Evolutionary conservation across 2,329 filamentous ascomycete genomes (phyloP), one percentile per base, ranked within the genome.

Genomic region (Cladosporium sphaerospermum): DNA sequence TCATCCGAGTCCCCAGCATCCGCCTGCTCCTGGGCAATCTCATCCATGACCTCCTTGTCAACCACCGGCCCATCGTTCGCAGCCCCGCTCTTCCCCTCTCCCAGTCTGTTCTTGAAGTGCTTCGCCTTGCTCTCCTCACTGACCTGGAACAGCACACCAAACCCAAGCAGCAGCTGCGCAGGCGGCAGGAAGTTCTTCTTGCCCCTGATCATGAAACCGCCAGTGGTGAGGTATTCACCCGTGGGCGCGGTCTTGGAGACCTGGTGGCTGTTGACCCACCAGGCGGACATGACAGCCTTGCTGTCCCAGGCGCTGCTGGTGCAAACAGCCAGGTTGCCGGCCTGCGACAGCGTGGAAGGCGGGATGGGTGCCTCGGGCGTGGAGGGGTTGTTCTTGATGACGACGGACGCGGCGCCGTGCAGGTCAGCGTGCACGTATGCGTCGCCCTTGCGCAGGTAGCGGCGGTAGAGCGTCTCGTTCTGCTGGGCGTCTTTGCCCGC

Each of bases 281-380:
- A 99, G 8, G 92, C 91, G 14, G 88, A 86, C 88, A 97, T 95
- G 13, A 89, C 83, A 8, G 92, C 92, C 69, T 99, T 99, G 1
- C 88, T 92, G 56, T 97, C 93, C 93, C 93, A 99, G 0, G 92
- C 93, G 53, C 78, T 85, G 1, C 90, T 96, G 8, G 88, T 87
- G 57, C 88, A 89, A 4, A 99, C 87, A 0, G 86, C 84, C 31
- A 96, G 73, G 42, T 85, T 85, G 0, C 93, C 93, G 3, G 93
- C 93, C 72, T 99, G 93, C 0, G 89, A 86, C 2, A 99, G 73
- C 0, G 93, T 97, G 1, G 89, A 88, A 0, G 93, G 93, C 3
- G 93, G 89, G 23, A 99, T 92, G 0, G 91, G 90, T 1, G 88
- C 88, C 68, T 95, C 86, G 0, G 87, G 82, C 0, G 82, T 87